phyloP scores from a whole-genome alignment of 2,329 filamentous ascomycete genomes.

The Monilinia laxa region DNA sequence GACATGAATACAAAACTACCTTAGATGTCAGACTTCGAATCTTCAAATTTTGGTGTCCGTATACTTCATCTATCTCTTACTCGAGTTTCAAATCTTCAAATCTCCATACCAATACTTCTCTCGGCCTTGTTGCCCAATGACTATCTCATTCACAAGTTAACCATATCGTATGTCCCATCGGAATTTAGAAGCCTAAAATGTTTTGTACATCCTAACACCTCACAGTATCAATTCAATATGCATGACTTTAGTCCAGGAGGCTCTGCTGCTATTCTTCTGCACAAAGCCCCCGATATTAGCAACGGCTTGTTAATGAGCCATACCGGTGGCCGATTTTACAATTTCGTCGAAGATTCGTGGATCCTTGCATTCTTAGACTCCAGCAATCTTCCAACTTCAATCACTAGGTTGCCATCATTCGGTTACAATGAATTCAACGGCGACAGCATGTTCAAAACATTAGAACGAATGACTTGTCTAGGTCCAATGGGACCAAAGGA shows the following conservation, averaged over 20 bases:
- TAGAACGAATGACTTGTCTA: not conserved
- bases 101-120: not conserved
- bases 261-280: not conserved
- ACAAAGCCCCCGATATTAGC: not conserved
- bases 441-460: not conserved
- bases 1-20: slow-evolving; percentile 12
- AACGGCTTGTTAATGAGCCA: not conserved
- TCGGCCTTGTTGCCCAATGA: not conserved
- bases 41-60: not conserved
- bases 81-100: not conserved
- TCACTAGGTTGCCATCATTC: not conserved
- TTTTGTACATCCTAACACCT: not conserved
- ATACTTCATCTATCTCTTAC: not conserved
- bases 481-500: not conserved
- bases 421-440: not conserved
- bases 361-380: too few species aligned
- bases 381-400: too few species aligned
- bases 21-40: slow-evolving; percentile 1
- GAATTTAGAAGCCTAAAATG: not conserved
- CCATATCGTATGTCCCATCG: not conserved
- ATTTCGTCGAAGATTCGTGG: not conserved
- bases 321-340: not conserved
- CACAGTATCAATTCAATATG: not conserved
- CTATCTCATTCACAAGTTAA: not conserved
- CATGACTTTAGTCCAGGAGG: not conserved